These are phyloP conservation scores for Eucalyptus regnans DNA, from an alignment of 345 rosid species.

Conservation along the genomic window DNA sequence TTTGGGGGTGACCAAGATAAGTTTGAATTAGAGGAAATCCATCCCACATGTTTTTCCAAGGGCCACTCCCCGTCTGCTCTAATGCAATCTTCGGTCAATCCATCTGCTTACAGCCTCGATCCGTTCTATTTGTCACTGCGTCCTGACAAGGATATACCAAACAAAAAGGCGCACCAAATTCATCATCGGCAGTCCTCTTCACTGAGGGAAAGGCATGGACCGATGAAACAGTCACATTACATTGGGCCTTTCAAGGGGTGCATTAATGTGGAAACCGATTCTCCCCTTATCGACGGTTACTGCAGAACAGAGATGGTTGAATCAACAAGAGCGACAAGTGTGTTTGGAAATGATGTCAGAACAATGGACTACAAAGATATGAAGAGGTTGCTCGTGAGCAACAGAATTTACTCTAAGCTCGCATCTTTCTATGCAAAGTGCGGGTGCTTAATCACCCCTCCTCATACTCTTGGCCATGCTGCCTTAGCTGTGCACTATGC, in stretches of 20 bases:
- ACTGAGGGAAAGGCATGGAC: constrained; percentile 2
- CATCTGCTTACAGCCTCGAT: constrained; percentile 8
- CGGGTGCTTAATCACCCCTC: constrained; percentile 15
- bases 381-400: constrained; percentile 1
- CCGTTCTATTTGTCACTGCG: constrained; percentile 5
- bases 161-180: constrained; percentile 2
- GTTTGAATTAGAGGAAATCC: background rate
- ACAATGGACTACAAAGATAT: background rate
- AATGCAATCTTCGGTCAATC: constrained; percentile 16
- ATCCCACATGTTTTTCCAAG: constrained; percentile 1
- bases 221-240: constrained; percentile 3
- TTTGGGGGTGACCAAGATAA: constrained; percentile 4
- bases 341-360: constrained; percentile 6
- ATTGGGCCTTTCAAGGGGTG: constrained; percentile 28
- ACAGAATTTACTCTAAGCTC: constrained; percentile 12
- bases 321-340: background rate
- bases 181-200: constrained; percentile 3
- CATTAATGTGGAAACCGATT: constrained; percentile 16
- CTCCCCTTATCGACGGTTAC: constrained; percentile 10
- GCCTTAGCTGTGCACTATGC: constrained; percentile 50
- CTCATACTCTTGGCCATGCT: constrained; percentile 39
- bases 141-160: constrained; percentile 11
- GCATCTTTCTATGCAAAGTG: constrained; percentile 15
- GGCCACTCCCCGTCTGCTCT: constrained; percentile 13
- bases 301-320: background rate